Evolutionary conservation across 441 rosid species (phyloP).

Genomic region (Melastoma candidum): DNA sequence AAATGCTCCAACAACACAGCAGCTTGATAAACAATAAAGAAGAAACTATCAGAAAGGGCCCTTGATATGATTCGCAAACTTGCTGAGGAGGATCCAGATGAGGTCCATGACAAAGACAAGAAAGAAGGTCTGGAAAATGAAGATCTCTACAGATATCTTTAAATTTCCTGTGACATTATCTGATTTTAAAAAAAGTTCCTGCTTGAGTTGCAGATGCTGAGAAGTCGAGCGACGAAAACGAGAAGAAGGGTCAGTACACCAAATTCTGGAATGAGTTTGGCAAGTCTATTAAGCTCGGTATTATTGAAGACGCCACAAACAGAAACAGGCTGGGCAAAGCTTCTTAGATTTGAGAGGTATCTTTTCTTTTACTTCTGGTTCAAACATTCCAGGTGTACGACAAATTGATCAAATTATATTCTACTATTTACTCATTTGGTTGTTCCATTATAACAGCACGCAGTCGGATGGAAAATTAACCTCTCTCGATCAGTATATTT

Average conservation of each 20-base stretch:
- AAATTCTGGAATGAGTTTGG: conserved; percentile 96
- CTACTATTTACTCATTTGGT: too few species aligned
- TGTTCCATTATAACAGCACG: conserved; percentile 37
- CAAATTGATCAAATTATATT: too few species aligned
- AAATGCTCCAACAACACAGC: conserved; percentile 94
- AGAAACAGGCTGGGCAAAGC: conserved; percentile 85
- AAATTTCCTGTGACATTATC: neutral
- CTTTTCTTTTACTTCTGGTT: neutral
- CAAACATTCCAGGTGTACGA: too few species aligned
- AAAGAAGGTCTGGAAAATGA: conserved; percentile 33
- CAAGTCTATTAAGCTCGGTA: conserved; percentile 86
- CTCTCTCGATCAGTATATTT: conserved; percentile 88
- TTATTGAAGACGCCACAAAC: conserved; percentile 83
- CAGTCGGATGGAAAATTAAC: conserved; percentile 83
- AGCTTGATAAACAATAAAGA: conserved; percentile 93
- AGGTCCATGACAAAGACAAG: conserved; percentile 55
- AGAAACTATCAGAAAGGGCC: conserved; percentile 89
- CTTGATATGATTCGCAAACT: conserved; percentile 89
- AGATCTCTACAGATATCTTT: neutral
- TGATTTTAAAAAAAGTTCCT: neutral
- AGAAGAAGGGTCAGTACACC: conserved; percentile 77
- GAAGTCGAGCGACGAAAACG: conserved; percentile 46
- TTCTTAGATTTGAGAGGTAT: conserved; percentile 90
- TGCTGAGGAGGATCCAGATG: conserved; percentile 93
- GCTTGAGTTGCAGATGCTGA: conserved; percentile 37